Evolutionary conservation across 73 alveolate species (phyloP), one percentile per base, ranked within the genome.

Genomic region (Durusdinium trenchii): DNA sequence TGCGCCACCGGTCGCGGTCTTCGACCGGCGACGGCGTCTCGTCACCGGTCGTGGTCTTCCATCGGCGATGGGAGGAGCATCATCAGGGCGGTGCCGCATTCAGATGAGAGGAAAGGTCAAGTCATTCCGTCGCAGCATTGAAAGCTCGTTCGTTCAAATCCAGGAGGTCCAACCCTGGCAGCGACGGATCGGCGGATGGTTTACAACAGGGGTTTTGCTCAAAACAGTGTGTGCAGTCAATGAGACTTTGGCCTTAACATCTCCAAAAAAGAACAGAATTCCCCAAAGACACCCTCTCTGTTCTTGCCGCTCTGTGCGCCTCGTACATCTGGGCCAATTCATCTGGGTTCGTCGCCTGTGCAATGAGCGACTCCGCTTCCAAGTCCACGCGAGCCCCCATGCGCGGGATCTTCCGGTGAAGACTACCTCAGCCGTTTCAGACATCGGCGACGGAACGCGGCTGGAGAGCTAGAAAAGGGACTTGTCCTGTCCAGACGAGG

Each of bases 271-370:
- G 61, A 5, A 76, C 54, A 12, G 28, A 18, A 16, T 20, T 4
- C 20, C 47, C 52, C 60, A 42, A 2, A n/a, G 12, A 38, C 12
- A 32, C 87, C 57, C 36, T 57, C 43, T 26, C 50, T 46, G 18
- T 2, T 6, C 47, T 30, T n/a, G 23, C 82, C 38, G 82, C 78
- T 35, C 40, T 23, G 4, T 23, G 48, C 62, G 62, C 78, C 36
- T n/a, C 98, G 54, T 91, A 91, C 98, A 91, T 91, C 98, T 91
- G 98, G 28, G 98, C 98, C 87, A 91, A 46, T 47, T 60, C 73
- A 6, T 91, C 98, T 1, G 98, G 98, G 57, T 69, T 57, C 26
- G 98, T 91, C 26, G 98, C 98, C 16, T 73, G 60, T 9, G 98
- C 98, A 36, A 91, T 91, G 78, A 91, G 76, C 16, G 98, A 67